Evolutionary conservation across 805 yeast genomes (phyloP), one percentile per base, ranked within the genome.

Genomic region (Candida qinlingensis): DNA sequence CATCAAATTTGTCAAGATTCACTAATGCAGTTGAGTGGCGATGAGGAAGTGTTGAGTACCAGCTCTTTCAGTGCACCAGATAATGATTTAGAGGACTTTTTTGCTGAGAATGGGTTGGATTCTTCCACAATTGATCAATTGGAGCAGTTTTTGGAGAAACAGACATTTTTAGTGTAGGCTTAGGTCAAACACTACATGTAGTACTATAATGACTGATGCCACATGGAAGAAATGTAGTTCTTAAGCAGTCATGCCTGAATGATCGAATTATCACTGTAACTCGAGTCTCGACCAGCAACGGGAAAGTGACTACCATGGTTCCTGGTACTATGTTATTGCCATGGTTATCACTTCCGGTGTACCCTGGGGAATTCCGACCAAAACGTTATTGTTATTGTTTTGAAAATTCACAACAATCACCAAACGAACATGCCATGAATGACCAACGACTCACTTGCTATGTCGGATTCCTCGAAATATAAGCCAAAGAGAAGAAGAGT

Each of bases 61-160:
- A 39, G 29, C 26, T 12, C 38, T 8, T 30, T 37, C 29, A 36
- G 41, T 38, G 39, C 28, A 2, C 39, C 44, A 7, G 45, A 36
- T 3, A 38, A 42, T 30, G 46, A 42, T 27, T 30, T 47, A n/a
- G 50, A 47, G 13, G 12, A 11, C 9, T 47, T 47, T 33, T 39
- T 47, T 12, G 31, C 43, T 6, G 41, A 47, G 27, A 42, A 47
- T 35, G 50, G 44, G 6, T 25, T 47, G 25, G 45, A 47, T 26
- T 33, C 46, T 5, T 42, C 45, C 5, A 42, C 46, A 8, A 47
- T 47, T 30, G 50, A 47, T 19, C 50, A 42, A 35, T 31, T 47
- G 13, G 50, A 47, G 36, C 26, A 31, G 10, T 46, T 46, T 12
- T 26, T 46, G 8, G 45, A 46, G 28, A 37, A 13, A 19, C 42